Percentiles rank a stretch among this genome's conserved stretches.
phyloP scores from a whole-genome alignment of 2,329 filamentous ascomycete genomes.

The Monilinia polystroma region DNA sequence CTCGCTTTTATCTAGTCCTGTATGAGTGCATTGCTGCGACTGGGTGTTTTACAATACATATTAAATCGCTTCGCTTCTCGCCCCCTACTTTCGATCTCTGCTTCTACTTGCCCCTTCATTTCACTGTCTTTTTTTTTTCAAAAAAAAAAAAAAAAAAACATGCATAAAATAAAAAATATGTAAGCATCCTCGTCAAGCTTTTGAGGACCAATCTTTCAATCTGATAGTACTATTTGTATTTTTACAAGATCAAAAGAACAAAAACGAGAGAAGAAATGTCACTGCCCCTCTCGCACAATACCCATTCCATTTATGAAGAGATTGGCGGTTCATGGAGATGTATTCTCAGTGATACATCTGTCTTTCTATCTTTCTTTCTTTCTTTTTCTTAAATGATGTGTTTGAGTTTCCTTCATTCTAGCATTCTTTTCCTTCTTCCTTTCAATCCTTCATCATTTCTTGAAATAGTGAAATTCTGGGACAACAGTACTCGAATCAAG shows the following conservation, averaged over 20 bases:
- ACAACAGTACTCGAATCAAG: no score
- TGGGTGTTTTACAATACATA: no score
- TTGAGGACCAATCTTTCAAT: background rate
- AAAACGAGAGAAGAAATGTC: background rate
- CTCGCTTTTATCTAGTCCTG: no score
- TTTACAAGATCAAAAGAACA: background rate
- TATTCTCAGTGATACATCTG: background rate
- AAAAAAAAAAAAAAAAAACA: no score
- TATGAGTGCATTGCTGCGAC: no score
- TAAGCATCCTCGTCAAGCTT: background rate
- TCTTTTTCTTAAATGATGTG: background rate
- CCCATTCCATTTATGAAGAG: background rate
- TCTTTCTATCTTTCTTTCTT: background rate
- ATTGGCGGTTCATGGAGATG: background rate
- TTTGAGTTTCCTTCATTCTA: background rate
- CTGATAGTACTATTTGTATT: background rate
- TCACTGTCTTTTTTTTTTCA: no score
- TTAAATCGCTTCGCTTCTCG: no score
- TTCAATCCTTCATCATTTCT: no score
- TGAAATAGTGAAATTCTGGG: background rate
- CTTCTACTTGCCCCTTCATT: background rate
- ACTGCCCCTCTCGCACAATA: slow-evolving; percentile 9
- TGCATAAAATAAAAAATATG: background rate
- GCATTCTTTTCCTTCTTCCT: no score
- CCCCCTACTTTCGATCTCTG: no score